A percentile compares a stretch with the other conserved stretches of the same genome.
phyloP scores from a whole-genome alignment of 129 eudicot genomes.

The Tagetes patula region DNA sequence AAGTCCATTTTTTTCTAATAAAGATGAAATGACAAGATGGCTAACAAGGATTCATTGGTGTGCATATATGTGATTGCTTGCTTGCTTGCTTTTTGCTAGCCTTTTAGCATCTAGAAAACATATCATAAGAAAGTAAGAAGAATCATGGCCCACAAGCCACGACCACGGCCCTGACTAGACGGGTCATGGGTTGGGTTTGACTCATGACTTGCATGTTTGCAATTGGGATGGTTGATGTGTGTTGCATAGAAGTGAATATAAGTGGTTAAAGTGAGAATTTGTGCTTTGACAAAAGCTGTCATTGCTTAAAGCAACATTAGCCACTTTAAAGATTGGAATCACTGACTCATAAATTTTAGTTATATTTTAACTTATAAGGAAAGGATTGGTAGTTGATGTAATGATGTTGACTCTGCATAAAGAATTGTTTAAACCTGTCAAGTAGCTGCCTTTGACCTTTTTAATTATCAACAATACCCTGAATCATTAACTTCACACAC shows the following conservation, averaged over 20 bases:
- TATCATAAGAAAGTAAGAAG: constrained; percentile 6
- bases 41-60: constrained; percentile 3
- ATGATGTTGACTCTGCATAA: constrained; percentile 45
- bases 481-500: constrained; percentile 29
- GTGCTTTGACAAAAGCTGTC: constrained; percentile 39
- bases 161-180: constrained; percentile 13
- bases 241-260: constrained; percentile 16
- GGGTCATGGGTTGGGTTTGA: constrained; percentile 13
- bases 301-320: constrained; percentile 41
- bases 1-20: not conserved
- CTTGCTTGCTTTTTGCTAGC: constrained; percentile 1
- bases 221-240: constrained; percentile 23
- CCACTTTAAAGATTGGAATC: constrained; percentile 35
- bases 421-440: constrained; percentile 34
- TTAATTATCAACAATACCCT: constrained; percentile 30
- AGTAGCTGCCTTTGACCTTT: constrained; percentile 31
- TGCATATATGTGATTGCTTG: not conserved
- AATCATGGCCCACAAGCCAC: not conserved
- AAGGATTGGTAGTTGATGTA: constrained; percentile 43
- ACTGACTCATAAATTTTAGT: constrained; percentile 30
- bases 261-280: constrained; percentile 30
- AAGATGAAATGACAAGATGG: constrained; percentile 2
- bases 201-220: constrained; percentile 12
- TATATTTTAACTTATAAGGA: constrained; percentile 37
- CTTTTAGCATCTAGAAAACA: constrained; percentile 5